phyloP scores from a whole-genome alignment of 2,329 filamentous ascomycete genomes.

The Phialophora chinensis region DNA sequence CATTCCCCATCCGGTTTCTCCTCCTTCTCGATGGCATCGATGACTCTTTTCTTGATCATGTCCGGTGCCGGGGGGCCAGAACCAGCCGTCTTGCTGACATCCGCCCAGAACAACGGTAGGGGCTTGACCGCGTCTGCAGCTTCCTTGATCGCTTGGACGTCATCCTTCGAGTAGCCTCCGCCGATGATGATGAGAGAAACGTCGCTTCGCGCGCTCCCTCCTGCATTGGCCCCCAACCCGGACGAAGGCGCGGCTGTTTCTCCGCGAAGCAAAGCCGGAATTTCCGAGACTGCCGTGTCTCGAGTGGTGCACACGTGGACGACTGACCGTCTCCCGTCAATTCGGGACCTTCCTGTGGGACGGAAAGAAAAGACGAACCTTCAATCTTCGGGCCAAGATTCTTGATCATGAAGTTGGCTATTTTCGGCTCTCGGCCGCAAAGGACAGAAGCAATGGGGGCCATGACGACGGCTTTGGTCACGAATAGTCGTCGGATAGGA shows the following conservation, averaged over 20 bases:
- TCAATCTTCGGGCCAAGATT: constrained; percentile 30
- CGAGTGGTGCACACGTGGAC: constrained; percentile 27
- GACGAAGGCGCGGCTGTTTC: constrained; percentile 18
- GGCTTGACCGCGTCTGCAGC: constrained; percentile 26
- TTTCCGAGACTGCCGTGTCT: constrained; percentile 28
- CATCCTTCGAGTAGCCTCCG: constrained; percentile 24
- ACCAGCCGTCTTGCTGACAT: constrained; percentile 28
- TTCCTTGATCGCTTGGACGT: constrained; percentile 27
- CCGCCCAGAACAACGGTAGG: constrained; percentile 30
- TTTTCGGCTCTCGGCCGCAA: constrained; percentile 27
- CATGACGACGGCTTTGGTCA: constrained; percentile 15
- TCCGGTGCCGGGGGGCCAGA: constrained; percentile 27
- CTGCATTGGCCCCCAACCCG: constrained; percentile 27
- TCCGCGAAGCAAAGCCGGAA: constrained; percentile 34
- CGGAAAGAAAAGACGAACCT: constrained; percentile 15
- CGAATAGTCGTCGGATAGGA: background rate
- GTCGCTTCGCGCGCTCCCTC: constrained; percentile 17
- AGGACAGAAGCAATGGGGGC: constrained; percentile 28
- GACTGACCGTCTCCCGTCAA: constrained; percentile 18
- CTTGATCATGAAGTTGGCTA: constrained; percentile 27
- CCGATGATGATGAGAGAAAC: constrained; percentile 32
- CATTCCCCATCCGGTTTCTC: constrained; percentile 24
- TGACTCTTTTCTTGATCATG: constrained; percentile 30
- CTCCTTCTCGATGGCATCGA: constrained; percentile 27
- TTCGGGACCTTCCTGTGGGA: background rate